phyloP scores from a whole-genome alignment of 768 basidiomycete species.

The Lentinula aciculospora region DNA sequence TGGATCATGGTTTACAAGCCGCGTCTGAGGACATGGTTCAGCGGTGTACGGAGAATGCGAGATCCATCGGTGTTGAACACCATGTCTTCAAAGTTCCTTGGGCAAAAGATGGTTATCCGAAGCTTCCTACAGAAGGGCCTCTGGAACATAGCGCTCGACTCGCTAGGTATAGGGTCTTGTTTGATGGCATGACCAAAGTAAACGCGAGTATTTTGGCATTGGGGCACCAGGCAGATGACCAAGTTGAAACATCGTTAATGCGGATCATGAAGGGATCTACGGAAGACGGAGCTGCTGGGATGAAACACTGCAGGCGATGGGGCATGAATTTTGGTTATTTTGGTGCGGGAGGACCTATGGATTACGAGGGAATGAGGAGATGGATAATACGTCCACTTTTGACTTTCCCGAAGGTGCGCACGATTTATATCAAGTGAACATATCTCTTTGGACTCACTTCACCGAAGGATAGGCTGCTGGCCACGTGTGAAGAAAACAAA shows the following conservation, averaged over 20 bases:
- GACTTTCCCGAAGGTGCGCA: constrained; percentile 57
- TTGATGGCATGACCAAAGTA: constrained; percentile 35
- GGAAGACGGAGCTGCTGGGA: constrained; percentile 55
- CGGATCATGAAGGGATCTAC: constrained; percentile 57
- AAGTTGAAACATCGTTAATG: constrained; percentile 77
- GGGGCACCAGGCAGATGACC: constrained; percentile 80
- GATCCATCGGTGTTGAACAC: constrained; percentile 39
- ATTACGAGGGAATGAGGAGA: constrained; percentile 50
- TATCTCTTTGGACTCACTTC: not conserved
- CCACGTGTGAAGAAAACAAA: constrained; percentile 62
- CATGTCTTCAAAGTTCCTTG: constrained; percentile 47
- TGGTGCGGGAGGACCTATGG: constrained; percentile 33
- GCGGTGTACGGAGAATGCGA: constrained; percentile 37
- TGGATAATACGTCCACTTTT: constrained; percentile 76
- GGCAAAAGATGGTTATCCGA: constrained; percentile 47
- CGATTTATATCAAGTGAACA: not conserved
- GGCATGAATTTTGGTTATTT: constrained; percentile 59
- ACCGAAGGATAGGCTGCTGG: constrained; percentile 68
- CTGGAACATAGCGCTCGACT: constrained; percentile 55
- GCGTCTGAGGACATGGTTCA: constrained; percentile 52
- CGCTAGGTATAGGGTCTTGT: constrained; percentile 52
- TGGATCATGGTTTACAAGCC: constrained; percentile 67
- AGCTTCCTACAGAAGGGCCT: constrained; percentile 21
- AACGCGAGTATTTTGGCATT: constrained; percentile 45
- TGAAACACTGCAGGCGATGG: constrained; percentile 64